Conservation (phyloP, 768 basidiomycete species). For the Chalciporus chontae region DNA sequence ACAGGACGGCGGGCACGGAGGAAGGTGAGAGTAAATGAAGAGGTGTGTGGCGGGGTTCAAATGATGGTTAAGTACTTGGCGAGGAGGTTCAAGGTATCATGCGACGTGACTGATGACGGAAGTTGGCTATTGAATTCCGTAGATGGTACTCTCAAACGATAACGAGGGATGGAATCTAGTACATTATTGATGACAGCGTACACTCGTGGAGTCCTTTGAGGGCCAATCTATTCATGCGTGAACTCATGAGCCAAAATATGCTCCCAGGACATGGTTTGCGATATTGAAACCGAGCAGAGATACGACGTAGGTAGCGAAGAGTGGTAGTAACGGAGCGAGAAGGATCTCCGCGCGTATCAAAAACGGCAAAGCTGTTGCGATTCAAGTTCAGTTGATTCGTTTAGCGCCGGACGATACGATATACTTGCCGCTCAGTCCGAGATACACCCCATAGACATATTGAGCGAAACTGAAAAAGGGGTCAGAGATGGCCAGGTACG, state of each 20-base stretch:
- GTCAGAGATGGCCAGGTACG: conserved; percentile 7
- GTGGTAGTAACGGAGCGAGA: conserved; percentile 83
- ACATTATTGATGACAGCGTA: background rate
- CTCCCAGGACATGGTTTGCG: conserved; percentile 71
- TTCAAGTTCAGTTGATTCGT: conserved; percentile 5
- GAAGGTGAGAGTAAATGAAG: conserved; percentile 11
- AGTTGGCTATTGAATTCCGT: no score
- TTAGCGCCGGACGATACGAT: conserved; percentile 1
- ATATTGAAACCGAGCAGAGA: conserved; percentile 91
- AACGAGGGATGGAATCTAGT: background rate
- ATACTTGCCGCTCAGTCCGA: conserved; percentile 71
- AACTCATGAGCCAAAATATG: conserved; percentile 67
- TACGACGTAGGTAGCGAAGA: conserved; percentile 82
- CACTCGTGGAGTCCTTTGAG: background rate
- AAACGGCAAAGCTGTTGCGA: conserved; percentile 78
- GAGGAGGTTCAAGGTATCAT: no score
- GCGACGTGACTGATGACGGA: no score
- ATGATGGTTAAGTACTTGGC: conserved; percentile 7
- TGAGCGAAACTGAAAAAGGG: conserved; percentile 64
- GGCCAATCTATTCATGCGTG: background rate
- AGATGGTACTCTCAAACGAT: no score
- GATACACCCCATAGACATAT: conserved; percentile 88
- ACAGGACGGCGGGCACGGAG: conserved; percentile 10
- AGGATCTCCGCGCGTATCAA: conserved; percentile 86
- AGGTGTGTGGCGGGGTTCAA: conserved; percentile 27